phyloP scores from a whole-genome alignment of 192 early-diverging fungal genomes.

The Rhizophlyctis rosea region DNA sequence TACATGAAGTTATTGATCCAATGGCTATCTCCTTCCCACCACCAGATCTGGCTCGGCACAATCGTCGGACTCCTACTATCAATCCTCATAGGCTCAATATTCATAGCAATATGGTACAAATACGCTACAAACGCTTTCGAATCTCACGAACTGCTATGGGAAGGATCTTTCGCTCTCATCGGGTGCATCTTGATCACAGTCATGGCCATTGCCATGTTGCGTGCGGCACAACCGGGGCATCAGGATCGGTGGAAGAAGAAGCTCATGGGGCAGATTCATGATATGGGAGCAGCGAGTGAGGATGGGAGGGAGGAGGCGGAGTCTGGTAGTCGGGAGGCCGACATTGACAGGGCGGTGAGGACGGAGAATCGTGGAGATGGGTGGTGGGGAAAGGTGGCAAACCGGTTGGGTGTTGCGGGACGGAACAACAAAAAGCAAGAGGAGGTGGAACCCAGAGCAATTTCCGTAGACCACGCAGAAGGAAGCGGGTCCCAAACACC shows the following conservation, averaged over 20 bases:
- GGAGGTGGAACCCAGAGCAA: too few relatives aligned
- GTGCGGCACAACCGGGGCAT: slow-evolving; percentile 40
- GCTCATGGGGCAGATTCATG: slow-evolving; percentile 35
- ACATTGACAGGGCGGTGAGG: too few relatives aligned
- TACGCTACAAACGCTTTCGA: slow-evolving; percentile 43
- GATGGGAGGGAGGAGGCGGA: too few relatives aligned
- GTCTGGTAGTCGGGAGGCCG: too few relatives aligned
- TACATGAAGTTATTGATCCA: too few relatives aligned
- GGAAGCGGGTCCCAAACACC: too few relatives aligned
- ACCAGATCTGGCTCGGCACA: slow-evolving; percentile 74
- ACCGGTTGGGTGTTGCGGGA: too few relatives aligned
- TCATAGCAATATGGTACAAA: slow-evolving; percentile 78
- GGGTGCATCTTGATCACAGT: slow-evolving; percentile 71
- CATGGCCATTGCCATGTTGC: slow-evolving; percentile 83
- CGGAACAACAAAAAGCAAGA: too few relatives aligned
- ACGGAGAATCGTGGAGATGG: too few relatives aligned
- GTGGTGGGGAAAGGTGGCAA: not conserved
- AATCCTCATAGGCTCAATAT: slow-evolving; percentile 66
- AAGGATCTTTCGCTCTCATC: slow-evolving; percentile 79
- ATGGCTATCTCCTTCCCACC: too few relatives aligned
- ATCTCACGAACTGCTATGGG: slow-evolving; percentile 68
- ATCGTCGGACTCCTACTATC: slow-evolving; percentile 63
- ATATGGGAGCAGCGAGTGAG: too few relatives aligned
- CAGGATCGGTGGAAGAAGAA: slow-evolving; percentile 36
- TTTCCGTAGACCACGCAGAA: too few relatives aligned